Percentiles rank a stretch among this genome's conserved stretches.
Evolutionary conservation across 2,329 filamentous ascomycete genomes (phyloP).

Genomic region (Verticillium nubilum): DNA sequence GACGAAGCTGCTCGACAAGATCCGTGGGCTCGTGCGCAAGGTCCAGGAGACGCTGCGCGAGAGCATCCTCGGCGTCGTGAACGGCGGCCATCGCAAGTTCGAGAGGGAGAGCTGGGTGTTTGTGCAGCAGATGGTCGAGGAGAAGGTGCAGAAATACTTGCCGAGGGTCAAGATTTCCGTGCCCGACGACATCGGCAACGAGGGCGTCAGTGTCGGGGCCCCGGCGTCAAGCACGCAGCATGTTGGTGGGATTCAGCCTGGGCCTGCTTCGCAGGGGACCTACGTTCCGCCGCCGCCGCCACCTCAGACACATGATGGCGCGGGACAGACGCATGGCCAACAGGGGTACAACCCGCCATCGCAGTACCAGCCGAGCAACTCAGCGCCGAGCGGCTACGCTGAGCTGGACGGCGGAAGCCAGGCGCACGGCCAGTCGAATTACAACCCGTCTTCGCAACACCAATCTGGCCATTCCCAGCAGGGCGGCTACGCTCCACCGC

Average conservation of each 20-base stretch:
- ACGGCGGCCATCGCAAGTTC: constrained; percentile 40
- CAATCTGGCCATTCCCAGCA: constrained; percentile 15
- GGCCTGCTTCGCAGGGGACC: constrained; percentile 15
- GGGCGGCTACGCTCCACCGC: constrained; percentile 10
- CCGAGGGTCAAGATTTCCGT: constrained; percentile 39
- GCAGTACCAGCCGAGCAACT: too few relatives aligned
- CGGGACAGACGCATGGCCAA: constrained; percentile 8
- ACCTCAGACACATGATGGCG: constrained; percentile 9
- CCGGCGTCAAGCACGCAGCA: constrained; percentile 24
- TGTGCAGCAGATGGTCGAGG: constrained; percentile 38
- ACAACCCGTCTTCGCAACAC: neutral
- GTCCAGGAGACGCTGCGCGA: constrained; percentile 39
- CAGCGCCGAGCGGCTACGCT: too few relatives aligned
- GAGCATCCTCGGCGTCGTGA: constrained; percentile 37
- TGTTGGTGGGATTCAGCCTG: constrained; percentile 23
- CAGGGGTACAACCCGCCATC: constrained; percentile 18
- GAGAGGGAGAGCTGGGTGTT: constrained; percentile 40
- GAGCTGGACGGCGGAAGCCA: too few relatives aligned
- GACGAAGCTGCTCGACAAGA: constrained; percentile 36
- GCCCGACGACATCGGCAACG: constrained; percentile 40
- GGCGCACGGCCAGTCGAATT: too few relatives aligned
- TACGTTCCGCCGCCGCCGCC: constrained; percentile 9
- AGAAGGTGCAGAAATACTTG: constrained; percentile 39
- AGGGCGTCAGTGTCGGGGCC: constrained; percentile 36
- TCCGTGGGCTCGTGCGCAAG: constrained; percentile 36